These are phyloP conservation scores for Alternaria hordeiaustralica DNA, from an alignment of 2,329 filamentous ascomycete genomes.

Conservation along the genomic window DNA sequence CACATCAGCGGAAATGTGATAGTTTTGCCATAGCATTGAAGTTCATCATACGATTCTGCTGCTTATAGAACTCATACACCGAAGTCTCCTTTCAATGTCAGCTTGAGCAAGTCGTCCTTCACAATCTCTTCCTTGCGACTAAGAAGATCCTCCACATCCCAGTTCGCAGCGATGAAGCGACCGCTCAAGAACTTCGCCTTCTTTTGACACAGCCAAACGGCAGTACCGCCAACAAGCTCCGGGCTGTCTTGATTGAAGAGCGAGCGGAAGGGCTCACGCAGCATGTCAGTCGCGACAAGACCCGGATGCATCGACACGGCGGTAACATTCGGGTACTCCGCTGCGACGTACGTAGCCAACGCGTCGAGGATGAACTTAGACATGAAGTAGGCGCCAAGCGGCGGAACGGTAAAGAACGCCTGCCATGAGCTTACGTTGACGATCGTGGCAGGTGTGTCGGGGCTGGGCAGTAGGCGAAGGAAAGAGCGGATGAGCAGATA, in stretches of 20 bases:
- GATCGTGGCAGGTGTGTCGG: slow-evolving; percentile 29
- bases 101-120: slow-evolving; percentile 19
- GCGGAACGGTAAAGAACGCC: slow-evolving; percentile 15
- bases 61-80: slow-evolving; percentile 1
- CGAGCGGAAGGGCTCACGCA: slow-evolving; percentile 16
- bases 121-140: slow-evolving; percentile 26
- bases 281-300: slow-evolving; percentile 22
- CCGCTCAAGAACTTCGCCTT: slow-evolving; percentile 38
- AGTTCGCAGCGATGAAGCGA: slow-evolving; percentile 33
- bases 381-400: slow-evolving; percentile 15
- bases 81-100: slow-evolving; percentile 21
- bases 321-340: slow-evolving; percentile 22
- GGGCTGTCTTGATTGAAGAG: slow-evolving; percentile 29
- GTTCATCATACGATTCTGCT: background rate
- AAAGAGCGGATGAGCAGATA: slow-evolving; percentile 43
- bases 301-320: slow-evolving; percentile 25
- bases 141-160: slow-evolving; percentile 41
- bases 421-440: slow-evolving; percentile 19
- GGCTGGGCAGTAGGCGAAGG: slow-evolving; percentile 24
- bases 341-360: slow-evolving; percentile 19
- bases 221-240: slow-evolving; percentile 36
- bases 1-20: background rate
- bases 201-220: slow-evolving; percentile 31
- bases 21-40: background rate
- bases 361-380: slow-evolving; percentile 18